These are phyloP conservation scores for Fusarium keratoplasticum DNA, from an alignment of 2,329 filamentous ascomycete species.

Conservation along the genomic window DNA sequence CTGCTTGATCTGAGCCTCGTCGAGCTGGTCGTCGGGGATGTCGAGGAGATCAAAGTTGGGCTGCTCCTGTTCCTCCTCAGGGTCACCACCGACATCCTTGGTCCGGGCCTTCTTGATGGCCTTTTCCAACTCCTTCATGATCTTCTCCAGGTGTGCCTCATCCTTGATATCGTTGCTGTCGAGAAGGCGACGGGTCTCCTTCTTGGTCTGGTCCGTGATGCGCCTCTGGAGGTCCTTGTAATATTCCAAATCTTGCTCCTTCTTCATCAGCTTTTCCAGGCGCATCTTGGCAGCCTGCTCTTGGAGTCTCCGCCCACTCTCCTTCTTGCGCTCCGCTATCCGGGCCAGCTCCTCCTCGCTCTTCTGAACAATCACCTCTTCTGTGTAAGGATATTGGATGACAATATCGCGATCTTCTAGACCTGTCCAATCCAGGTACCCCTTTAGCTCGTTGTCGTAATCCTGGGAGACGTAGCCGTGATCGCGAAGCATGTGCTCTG, in stretches of 20 bases:
- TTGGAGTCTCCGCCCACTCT: slow-evolving; percentile 90
- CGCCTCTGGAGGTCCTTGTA: slow-evolving; percentile 85
- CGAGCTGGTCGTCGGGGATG: slow-evolving; percentile 89
- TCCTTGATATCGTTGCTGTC: slow-evolving; percentile 94
- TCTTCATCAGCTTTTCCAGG: slow-evolving; percentile 92
- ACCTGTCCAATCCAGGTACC: slow-evolving; percentile 90
- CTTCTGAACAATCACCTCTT: slow-evolving; percentile 91
- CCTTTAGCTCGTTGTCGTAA: slow-evolving; percentile 81
- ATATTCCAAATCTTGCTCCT: slow-evolving; percentile 95
- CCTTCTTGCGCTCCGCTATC: slow-evolving; percentile 93
- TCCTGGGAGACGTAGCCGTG: slow-evolving; percentile 91
- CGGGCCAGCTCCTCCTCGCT: slow-evolving; percentile 91
- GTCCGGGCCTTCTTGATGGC: slow-evolving; percentile 90
- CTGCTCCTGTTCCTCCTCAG: slow-evolving; percentile 83
- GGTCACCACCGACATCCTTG: slow-evolving; percentile 88
- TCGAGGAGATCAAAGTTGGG: slow-evolving; percentile 91
- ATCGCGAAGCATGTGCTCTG: slow-evolving; percentile 86
- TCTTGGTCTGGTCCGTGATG: slow-evolving; percentile 84
- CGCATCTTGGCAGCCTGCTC: slow-evolving; percentile 98
- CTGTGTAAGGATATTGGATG: slow-evolving; percentile 92
- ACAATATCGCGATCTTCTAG: slow-evolving; percentile 90
- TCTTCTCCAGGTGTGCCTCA: slow-evolving; percentile 84
- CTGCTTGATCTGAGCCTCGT: slow-evolving; percentile 90
- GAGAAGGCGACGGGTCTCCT: slow-evolving; percentile 86
- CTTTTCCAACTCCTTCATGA: slow-evolving; percentile 90